Conservation (phyloP, 2,329 filamentous ascomycete species). For the Aspergillus sp. region DNA sequence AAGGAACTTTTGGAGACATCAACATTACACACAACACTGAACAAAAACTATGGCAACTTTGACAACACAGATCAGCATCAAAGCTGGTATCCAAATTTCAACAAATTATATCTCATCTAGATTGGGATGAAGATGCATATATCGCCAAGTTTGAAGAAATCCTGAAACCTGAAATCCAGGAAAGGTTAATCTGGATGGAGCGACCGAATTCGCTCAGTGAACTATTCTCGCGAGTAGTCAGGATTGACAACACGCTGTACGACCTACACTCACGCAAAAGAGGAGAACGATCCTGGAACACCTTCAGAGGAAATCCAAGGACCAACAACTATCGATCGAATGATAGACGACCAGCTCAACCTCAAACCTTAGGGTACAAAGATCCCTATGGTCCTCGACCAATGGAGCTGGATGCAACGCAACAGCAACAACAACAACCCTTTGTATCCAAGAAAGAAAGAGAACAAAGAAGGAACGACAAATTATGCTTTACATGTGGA, state of each 20-base stretch:
- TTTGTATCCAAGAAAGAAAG: not conserved
- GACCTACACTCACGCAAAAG: not conserved
- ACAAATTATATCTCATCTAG: constrained; percentile 2
- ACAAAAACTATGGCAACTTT: not conserved
- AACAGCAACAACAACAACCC: no score
- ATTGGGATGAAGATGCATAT: constrained; percentile 2
- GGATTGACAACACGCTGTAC: constrained; percentile 4
- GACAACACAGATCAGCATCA: no score
- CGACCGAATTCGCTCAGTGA: not conserved
- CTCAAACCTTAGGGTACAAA: not conserved
- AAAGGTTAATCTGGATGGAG: constrained; percentile 2
- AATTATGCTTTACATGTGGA: constrained; percentile 3
- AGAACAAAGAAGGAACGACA: not conserved
- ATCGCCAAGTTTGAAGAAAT: constrained; percentile 1
- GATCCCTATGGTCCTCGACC: constrained; percentile 2
- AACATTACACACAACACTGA: not conserved
- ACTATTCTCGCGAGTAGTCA: not conserved
- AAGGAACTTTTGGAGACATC: constrained; percentile 5
- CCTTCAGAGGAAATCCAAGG: no score
- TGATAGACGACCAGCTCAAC: not conserved
- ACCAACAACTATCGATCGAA: not conserved
- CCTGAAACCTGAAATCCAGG: constrained; percentile 4
- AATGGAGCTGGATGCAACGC: constrained; percentile 1
- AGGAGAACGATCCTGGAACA: not conserved
- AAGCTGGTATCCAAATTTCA: constrained; percentile 2